phyloP scores from a whole-genome alignment of 2,329 filamentous ascomycete species.

The Exophiala phaeomuriformis region DNA sequence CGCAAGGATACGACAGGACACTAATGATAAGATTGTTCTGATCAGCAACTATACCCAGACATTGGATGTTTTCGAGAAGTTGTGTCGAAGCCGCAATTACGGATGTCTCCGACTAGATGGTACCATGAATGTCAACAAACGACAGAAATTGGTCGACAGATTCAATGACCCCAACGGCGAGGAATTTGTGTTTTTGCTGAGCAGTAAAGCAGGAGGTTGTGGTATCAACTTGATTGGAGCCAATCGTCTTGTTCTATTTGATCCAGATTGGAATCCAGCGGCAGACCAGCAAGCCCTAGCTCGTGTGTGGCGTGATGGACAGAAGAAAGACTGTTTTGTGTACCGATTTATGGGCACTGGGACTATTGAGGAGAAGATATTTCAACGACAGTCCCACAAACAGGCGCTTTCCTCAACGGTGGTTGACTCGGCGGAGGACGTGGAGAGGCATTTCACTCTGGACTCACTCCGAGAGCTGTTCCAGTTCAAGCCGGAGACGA shows the following conservation, averaged over 20 bases:
- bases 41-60: constrained; percentile 99
- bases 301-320: constrained; percentile 95
- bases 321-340: constrained; percentile 99
- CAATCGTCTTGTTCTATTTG: constrained; percentile 90
- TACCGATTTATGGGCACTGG: constrained; percentile 99
- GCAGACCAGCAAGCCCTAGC: constrained; percentile 95
- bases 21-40: constrained; percentile 97
- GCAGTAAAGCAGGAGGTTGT: constrained; percentile 92
- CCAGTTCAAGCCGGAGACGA: constrained; percentile 78
- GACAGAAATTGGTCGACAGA: constrained; percentile 92
- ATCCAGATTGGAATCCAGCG: constrained; percentile 96
- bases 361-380: constrained; percentile 98
- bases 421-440: constrained; percentile 92
- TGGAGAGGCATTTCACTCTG: constrained; percentile 90
- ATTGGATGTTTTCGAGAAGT: constrained; percentile 82
- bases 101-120: constrained; percentile 85
- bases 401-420: constrained; percentile 94
- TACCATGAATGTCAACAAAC: constrained; percentile 95
- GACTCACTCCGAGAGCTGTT: constrained; percentile 90
- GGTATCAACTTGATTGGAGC: constrained; percentile 93
- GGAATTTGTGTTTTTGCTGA: constrained; percentile 93
- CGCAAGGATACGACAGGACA: constrained; percentile 86
- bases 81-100: constrained; percentile 79
- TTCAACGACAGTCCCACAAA: constrained; percentile 96
- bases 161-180: constrained; percentile 89